Base-by-base conservation (phyloP, 129 eudicot species). In the Helichrysum umbraculigerum region DNA sequence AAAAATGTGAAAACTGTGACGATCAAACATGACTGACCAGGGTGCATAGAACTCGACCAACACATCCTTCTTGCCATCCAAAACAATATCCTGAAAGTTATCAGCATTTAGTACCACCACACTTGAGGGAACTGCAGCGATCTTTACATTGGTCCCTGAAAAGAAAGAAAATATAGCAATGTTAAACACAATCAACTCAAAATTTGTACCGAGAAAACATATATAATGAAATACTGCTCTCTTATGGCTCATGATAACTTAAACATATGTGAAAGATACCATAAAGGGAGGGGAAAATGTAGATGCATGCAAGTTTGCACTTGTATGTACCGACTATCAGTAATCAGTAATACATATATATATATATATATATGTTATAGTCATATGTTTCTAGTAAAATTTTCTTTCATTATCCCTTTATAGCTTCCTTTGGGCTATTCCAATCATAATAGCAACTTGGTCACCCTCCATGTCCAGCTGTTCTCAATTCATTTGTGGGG, bases 41-140 rank as follows among this genome's bases (percentile, higher is more conserved):
- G 99, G 99, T 60, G 99, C 99, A 83, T 95, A 95, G 70, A 89
- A 95, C 88, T 95, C 99, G 56, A 91, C 99, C 75, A 95, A 85
- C 61, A 95, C 99, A 77, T 95, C 88, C 69, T 95, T 95, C 22
- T 81, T 85, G 76, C 82, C 89, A 86, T 95, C 88, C 84, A 91
- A 81, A 12, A 91, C 99, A 72, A 95, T 81, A 66, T 91, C 89
- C 4, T 91, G 83, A 74, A 95, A 95, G 89, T 91, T 95, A 25
- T 95, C 96, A 41, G 97, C 70, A 35, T 81, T 84, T 68, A 95
- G 88, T 30, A 95, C 86, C 80, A 95, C 97, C 44, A 95, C 99
- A 77, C 85, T 83, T 67, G 99, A 87, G 34, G 97, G 99, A 69
- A 81, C 77, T 79, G 96, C 29, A 73, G 96, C 96, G 41, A 95